A percentile compares a stretch with the other conserved stretches of the same genome.
Conservation (phyloP, 768 basidiomycete genomes). For the Collybia sp. region DNA sequence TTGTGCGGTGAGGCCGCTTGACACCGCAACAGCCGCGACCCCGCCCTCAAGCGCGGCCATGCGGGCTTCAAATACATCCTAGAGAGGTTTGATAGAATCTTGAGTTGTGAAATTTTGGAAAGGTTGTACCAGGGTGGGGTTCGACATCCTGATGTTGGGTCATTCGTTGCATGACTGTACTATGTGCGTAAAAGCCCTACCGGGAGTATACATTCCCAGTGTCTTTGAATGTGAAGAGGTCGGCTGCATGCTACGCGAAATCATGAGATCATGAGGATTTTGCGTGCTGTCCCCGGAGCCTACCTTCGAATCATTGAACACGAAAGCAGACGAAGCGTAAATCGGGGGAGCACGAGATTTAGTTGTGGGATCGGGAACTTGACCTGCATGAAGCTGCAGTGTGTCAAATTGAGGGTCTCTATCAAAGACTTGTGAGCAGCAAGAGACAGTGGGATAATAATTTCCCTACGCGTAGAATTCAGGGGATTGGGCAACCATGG, state of each 20-base stretch:
- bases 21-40: slow-evolving; percentile 48
- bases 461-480: neutral
- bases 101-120: neutral
- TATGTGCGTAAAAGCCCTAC: too few relatives aligned
- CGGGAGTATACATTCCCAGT: too few relatives aligned
- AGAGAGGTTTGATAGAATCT: neutral
- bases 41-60: slow-evolving; percentile 65
- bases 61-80: slow-evolving; percentile 59
- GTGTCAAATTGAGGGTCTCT: slow-evolving; percentile 37
- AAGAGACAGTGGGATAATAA: neutral
- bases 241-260: slow-evolving; percentile 39
- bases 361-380: slow-evolving; percentile 38
- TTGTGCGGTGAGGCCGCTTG: slow-evolving; percentile 62
- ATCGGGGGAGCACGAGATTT: slow-evolving; percentile 57
- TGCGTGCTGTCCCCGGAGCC: neutral
- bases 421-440: neutral
- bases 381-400: slow-evolving; percentile 56
- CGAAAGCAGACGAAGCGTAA: slow-evolving; percentile 46
- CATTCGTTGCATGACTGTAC: too few relatives aligned
- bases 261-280: neutral
- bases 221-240: slow-evolving; percentile 42
- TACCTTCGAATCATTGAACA: slow-evolving; percentile 46
- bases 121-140: slow-evolving; percentile 37
- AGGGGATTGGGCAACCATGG: neutral
- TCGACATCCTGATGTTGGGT: slow-evolving; percentile 29